A percentile compares a stretch with the other conserved stretches of the same genome.
These are phyloP conservation scores for Metschnikowia chrysomelidarum DNA, from an alignment of 805 yeast species.

Conservation along the genomic window DNA sequence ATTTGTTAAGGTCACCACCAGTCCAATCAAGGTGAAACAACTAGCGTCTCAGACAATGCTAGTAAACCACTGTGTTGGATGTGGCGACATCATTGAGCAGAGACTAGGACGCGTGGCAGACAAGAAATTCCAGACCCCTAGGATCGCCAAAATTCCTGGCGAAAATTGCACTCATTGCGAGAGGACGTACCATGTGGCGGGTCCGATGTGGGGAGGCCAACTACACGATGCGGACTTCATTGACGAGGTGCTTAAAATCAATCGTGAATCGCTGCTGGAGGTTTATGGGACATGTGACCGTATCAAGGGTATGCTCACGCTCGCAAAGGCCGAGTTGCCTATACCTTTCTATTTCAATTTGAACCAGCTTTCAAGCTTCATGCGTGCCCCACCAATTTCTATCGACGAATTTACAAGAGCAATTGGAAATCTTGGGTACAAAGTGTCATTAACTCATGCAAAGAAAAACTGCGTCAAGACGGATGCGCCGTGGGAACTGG, in stretches of 20 bases:
- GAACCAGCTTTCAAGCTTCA: constrained; percentile 66
- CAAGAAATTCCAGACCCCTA: constrained; percentile 53
- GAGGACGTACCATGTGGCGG: constrained; percentile 71
- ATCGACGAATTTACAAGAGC: constrained; percentile 72
- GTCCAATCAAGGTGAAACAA: constrained; percentile 80
- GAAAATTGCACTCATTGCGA: constrained; percentile 69
- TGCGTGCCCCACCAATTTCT: constrained; percentile 84
- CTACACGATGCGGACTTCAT: constrained; percentile 73
- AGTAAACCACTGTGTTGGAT: constrained; percentile 82
- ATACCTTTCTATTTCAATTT: constrained; percentile 82
- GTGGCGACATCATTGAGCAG: constrained; percentile 71
- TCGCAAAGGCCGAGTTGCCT: constrained; percentile 70
- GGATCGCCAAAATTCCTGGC: constrained; percentile 58
- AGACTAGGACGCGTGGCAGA: constrained; percentile 63
- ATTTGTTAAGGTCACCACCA: constrained; percentile 71
- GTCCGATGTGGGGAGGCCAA: constrained; percentile 94
- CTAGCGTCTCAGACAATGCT: constrained; percentile 75
- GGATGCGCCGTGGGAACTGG: constrained; percentile 77
- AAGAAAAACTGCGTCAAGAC: constrained; percentile 84
- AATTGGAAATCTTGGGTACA: constrained; percentile 76
- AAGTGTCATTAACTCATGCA: constrained; percentile 87
- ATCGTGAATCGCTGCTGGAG: constrained; percentile 47
- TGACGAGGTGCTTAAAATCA: constrained; percentile 56
- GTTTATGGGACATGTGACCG: constrained; percentile 78
- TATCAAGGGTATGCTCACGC: constrained; percentile 87